These are phyloP conservation scores for Hygrophorus russula DNA, from an alignment of 768 basidiomycete species.

Conservation along the genomic window DNA sequence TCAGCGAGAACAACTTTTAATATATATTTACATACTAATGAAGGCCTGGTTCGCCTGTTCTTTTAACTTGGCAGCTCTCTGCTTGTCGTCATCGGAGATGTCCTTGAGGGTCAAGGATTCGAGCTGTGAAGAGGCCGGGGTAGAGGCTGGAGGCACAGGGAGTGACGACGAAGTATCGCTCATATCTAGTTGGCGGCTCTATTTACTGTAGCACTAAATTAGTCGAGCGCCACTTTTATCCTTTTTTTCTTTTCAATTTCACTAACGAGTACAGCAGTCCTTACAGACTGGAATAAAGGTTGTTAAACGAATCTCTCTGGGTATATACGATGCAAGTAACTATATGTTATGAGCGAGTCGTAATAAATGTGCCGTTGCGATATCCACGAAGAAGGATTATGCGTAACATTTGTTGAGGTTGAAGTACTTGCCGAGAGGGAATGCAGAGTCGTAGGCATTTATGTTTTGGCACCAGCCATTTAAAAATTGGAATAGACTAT, in stretches of 20 bases:
- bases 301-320: too few species aligned
- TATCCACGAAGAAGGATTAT: background rate
- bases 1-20: background rate
- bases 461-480: slow-evolving; percentile 64
- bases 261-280: too few species aligned
- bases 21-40: slow-evolving; percentile 31
- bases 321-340: background rate
- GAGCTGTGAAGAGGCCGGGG: slow-evolving; percentile 34
- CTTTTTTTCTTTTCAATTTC: too few species aligned
- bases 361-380: too few species aligned
- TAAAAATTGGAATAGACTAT: slow-evolving; percentile 54
- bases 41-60: slow-evolving; percentile 86
- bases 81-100: slow-evolving; percentile 62
- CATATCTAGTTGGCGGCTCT: slow-evolving; percentile 16
- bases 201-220: too few species aligned
- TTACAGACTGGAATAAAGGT: too few species aligned
- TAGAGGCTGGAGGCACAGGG: slow-evolving; percentile 42
- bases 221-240: background rate
- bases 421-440: slow-evolving; percentile 52
- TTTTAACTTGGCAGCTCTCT: slow-evolving; percentile 64
- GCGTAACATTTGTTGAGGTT: slow-evolving; percentile 38
- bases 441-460: slow-evolving; percentile 32
- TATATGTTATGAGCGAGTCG: background rate
- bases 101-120: slow-evolving; percentile 30
- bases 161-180: slow-evolving; percentile 22